Conservation (phyloP, 1,139 yeast genomes). For the Taphrina flavorubra region DNA sequence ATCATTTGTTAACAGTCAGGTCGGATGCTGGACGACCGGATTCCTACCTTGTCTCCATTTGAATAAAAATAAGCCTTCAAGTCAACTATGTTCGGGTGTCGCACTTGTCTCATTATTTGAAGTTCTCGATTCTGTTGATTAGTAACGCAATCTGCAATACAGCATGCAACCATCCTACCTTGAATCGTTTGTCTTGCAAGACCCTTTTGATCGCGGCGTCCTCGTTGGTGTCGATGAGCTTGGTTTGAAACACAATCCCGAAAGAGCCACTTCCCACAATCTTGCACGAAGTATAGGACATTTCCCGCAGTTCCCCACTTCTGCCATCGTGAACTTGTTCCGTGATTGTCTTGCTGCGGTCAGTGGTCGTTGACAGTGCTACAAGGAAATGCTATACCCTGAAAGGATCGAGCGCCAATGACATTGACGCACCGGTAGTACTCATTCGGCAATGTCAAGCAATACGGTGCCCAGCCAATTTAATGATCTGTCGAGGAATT, state of each 20-base stretch:
- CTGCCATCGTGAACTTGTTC: slow-evolving; percentile 79
- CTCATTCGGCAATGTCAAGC: slow-evolving; percentile 10
- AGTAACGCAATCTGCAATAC: neutral
- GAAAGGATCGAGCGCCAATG: slow-evolving; percentile 32
- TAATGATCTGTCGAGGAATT: neutral
- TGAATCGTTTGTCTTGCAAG: slow-evolving; percentile 91
- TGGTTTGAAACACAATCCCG: slow-evolving; percentile 93
- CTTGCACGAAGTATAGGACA: slow-evolving; percentile 73
- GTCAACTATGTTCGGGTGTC: slow-evolving; percentile 86
- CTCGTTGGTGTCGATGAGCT: slow-evolving; percentile 70
- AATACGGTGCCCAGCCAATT: neutral
- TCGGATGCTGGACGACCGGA: no score
- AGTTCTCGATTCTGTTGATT: slow-evolving; percentile 72
- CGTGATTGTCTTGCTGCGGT: slow-evolving; percentile 58
- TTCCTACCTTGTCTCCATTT: slow-evolving; percentile 58
- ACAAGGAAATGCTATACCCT: slow-evolving; percentile 2
- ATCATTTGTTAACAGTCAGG: no score
- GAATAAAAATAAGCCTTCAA: slow-evolving; percentile 88
- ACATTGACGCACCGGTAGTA: slow-evolving; percentile 30
- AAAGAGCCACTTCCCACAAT: slow-evolving; percentile 98
- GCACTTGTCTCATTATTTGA: slow-evolving; percentile 89
- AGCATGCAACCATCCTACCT: slow-evolving; percentile 49
- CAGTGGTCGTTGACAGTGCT: neutral
- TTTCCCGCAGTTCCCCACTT: slow-evolving; percentile 65
- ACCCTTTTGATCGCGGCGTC: slow-evolving; percentile 92